Conservation (phyloP, 2,329 filamentous ascomycete species). For the Colletotrichum plurivorum region DNA sequence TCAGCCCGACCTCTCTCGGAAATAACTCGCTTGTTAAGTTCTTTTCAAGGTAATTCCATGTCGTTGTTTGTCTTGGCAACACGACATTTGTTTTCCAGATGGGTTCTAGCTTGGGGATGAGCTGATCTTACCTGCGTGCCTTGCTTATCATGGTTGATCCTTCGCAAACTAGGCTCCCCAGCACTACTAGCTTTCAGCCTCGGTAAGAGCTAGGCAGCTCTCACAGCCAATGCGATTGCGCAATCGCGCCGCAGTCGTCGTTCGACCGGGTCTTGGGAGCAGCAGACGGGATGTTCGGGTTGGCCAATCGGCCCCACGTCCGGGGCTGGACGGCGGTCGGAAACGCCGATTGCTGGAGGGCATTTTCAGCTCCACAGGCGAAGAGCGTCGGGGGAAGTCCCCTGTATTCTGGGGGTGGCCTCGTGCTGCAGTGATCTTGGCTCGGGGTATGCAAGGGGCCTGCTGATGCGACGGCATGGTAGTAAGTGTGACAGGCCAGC, state of each 20-base stretch:
- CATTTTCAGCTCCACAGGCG: constrained; percentile 1
- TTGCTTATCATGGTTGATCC: constrained; percentile 6
- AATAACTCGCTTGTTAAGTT: not conserved
- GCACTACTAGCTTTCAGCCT: not conserved
- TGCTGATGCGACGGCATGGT: constrained; percentile 1
- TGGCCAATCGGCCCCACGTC: constrained; percentile 31
- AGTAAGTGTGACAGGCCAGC: constrained; percentile 2
- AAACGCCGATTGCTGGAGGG: constrained; percentile 20
- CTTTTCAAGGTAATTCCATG: not conserved
- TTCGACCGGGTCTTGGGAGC: too few relatives aligned
- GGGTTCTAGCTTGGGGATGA: constrained; percentile 4
- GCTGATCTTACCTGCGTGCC: constrained; percentile 1
- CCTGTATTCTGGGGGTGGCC: constrained; percentile 3
- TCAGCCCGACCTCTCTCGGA: constrained; percentile 4
- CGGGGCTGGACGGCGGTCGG: constrained; percentile 5
- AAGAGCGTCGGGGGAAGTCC: not conserved
- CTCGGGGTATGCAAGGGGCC: not conserved
- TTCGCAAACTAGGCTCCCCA: not conserved
- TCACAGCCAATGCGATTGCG: not conserved
- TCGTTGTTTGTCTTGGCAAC: not conserved
- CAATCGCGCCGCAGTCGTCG: too few relatives aligned
- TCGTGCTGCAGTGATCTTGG: not conserved
- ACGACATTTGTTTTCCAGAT: constrained; percentile 11
- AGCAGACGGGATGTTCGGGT: too few relatives aligned
- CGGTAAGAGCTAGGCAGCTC: not conserved